Conservation (phyloP, 352 stramenopile genomes). For the Halophytophthora polymorphica region DNA sequence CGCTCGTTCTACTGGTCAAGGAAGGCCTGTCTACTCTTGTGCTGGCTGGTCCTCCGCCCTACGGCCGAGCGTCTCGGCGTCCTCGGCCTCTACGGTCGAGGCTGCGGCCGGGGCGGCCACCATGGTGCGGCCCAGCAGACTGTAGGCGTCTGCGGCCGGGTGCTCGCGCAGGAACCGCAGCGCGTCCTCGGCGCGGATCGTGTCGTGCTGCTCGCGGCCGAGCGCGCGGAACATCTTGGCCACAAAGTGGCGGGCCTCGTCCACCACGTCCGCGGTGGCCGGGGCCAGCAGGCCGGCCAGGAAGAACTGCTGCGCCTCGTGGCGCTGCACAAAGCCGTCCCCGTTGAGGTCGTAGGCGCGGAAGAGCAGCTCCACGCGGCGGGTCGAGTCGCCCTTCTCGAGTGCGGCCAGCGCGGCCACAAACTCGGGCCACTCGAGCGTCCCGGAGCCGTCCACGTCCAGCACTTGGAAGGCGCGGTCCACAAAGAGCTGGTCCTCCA, state of each 20-base stretch:
- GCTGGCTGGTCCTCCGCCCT: not conserved
- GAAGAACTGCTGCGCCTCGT: slow-evolving; percentile 63
- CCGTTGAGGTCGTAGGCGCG: slow-evolving; percentile 74
- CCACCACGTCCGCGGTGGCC: slow-evolving; percentile 35
- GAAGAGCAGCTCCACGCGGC: slow-evolving; percentile 65
- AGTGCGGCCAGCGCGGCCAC: slow-evolving; percentile 62
- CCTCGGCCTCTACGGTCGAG: not conserved
- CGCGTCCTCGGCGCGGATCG: slow-evolving; percentile 44
- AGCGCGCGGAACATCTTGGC: slow-evolving; percentile 60
- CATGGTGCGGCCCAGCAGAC: slow-evolving; percentile 68
- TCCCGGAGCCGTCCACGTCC: slow-evolving; percentile 54
- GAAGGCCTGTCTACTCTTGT: not conserved
- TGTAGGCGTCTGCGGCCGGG: slow-evolving; percentile 52
- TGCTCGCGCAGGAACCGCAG: slow-evolving; percentile 47
- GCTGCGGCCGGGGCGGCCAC: slow-evolving; percentile 25
- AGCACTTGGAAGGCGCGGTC: slow-evolving; percentile 69
- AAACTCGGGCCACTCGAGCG: slow-evolving; percentile 74
- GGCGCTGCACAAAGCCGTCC: slow-evolving; percentile 53
- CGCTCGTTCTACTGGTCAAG: not conserved
- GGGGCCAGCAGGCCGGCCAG: slow-evolving; percentile 50
- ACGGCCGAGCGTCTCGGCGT: slow-evolving; percentile 2
- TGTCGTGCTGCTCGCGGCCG: slow-evolving; percentile 31
- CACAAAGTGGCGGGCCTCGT: slow-evolving; percentile 58
- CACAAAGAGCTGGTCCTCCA: slow-evolving; percentile 75
- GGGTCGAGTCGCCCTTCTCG: slow-evolving; percentile 52